Percentiles rank a stretch among this genome's conserved stretches.
Evolutionary conservation across 345 rosid genomes (phyloP).

Genomic region (Erucastrum elatum): DNA sequence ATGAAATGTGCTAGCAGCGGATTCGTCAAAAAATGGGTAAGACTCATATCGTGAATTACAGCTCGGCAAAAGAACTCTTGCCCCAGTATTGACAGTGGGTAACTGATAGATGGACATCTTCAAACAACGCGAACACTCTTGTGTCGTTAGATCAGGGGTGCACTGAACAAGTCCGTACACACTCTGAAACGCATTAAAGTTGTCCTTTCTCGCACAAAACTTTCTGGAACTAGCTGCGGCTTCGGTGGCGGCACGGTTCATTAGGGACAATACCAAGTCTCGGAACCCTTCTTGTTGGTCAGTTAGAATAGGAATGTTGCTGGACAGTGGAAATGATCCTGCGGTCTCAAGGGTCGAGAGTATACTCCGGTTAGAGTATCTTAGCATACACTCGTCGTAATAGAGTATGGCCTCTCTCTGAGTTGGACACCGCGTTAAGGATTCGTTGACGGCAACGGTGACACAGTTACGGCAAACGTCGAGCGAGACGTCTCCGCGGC

Average conservation of each 20-base stretch:
- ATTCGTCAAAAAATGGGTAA: slow-evolving; percentile 34
- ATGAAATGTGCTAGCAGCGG: neutral
- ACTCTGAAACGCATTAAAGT: neutral
- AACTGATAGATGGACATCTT: neutral
- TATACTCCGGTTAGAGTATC: too few species aligned
- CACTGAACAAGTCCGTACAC: neutral
- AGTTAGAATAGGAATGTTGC: neutral
- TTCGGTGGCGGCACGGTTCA: neutral
- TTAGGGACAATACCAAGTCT: neutral
- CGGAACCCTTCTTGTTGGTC: neutral
- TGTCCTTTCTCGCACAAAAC: neutral
- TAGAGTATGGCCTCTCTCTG: slow-evolving; percentile 23
- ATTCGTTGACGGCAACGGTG: neutral
- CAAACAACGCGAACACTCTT: neutral
- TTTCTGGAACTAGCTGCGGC: neutral
- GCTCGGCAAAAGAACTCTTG: slow-evolving; percentile 31
- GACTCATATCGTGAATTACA: slow-evolving; percentile 45
- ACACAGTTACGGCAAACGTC: slow-evolving; percentile 33
- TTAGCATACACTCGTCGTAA: neutral
- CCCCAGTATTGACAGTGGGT: slow-evolving; percentile 29
- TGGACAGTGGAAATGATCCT: neutral
- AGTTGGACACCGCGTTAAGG: slow-evolving; percentile 31
- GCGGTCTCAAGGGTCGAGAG: neutral
- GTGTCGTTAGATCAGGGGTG: neutral
- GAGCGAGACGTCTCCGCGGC: too few species aligned